Conservation (phyloP, 495 filamentous ascomycete species). For the Trichoderma asperelloides region DNA sequence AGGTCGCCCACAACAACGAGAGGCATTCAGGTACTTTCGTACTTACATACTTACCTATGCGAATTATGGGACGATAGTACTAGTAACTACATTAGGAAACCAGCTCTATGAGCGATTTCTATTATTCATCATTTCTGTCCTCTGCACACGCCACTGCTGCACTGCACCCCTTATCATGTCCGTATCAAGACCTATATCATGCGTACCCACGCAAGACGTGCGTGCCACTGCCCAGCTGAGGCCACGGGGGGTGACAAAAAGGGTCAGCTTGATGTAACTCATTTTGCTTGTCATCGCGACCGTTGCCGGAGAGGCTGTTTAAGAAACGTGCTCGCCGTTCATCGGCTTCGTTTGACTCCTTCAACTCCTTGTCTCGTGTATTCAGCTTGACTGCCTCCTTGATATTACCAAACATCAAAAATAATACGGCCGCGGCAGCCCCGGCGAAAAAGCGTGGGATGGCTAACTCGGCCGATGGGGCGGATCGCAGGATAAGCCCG, state of each 20-base stretch:
- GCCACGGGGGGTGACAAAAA: conserved; percentile 1
- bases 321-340: too few relatives aligned
- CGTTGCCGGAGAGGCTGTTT: background rate
- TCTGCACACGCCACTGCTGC: background rate
- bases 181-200: background rate
- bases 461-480: background rate
- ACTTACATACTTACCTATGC: background rate
- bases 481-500: background rate
- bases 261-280: background rate
- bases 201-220: background rate
- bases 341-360: background rate
- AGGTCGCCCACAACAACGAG: background rate
- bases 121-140: background rate
- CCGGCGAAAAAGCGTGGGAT: background rate
- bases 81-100: background rate
- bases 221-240: background rate
- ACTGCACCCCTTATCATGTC: background rate
- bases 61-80: background rate
- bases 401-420: background rate
- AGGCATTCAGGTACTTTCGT: too few relatives aligned
- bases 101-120: background rate
- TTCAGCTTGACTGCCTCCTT: background rate
- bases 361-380: too few relatives aligned
- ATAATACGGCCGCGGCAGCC: background rate
- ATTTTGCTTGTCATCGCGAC: background rate